These are phyloP conservation scores for Coelastrella sp. DNA, from an alignment of 139 green algal species.

Conservation along the genomic window DNA sequence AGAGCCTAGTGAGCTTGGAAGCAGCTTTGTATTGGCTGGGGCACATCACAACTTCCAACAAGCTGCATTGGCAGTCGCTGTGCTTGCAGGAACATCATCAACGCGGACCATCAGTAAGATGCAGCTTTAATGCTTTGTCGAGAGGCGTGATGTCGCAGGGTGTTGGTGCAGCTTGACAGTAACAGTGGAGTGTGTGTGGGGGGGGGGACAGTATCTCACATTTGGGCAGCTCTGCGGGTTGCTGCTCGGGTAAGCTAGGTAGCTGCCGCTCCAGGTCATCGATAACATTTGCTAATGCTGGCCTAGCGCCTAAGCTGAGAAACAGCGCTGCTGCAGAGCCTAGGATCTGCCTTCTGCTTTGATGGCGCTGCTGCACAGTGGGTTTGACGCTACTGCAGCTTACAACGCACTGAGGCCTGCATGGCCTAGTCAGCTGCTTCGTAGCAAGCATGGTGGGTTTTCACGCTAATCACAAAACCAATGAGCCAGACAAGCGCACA, in stretches of 20 bases:
- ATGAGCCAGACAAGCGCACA: too few species aligned
- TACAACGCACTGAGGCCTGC: not conserved
- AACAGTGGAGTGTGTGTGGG: not conserved
- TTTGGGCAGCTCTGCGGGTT: constrained; percentile 11
- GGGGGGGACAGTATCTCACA: not conserved
- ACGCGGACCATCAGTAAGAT: too few species aligned
- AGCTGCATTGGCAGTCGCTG: too few species aligned
- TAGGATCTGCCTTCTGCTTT: constrained; percentile 12
- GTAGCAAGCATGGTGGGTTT: not conserved
- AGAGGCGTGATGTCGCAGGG: too few species aligned
- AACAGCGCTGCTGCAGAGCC: not conserved
- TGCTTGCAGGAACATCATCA: too few species aligned
- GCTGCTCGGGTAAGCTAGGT: not conserved
- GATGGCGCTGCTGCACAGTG: not conserved
- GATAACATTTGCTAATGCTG: not conserved
- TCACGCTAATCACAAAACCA: too few species aligned
- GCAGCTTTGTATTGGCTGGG: too few species aligned
- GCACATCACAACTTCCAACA: too few species aligned
- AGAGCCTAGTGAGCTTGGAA: too few species aligned
- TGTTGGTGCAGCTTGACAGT: not conserved
- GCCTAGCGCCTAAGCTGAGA: not conserved
- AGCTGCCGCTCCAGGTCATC: constrained; percentile 7
- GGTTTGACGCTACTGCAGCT: not conserved
- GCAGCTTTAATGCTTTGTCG: too few species aligned
- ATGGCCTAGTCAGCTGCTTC: not conserved